phyloP scores from a whole-genome alignment of 2,329 filamentous ascomycete genomes.

The Fonsecaea monophora region DNA sequence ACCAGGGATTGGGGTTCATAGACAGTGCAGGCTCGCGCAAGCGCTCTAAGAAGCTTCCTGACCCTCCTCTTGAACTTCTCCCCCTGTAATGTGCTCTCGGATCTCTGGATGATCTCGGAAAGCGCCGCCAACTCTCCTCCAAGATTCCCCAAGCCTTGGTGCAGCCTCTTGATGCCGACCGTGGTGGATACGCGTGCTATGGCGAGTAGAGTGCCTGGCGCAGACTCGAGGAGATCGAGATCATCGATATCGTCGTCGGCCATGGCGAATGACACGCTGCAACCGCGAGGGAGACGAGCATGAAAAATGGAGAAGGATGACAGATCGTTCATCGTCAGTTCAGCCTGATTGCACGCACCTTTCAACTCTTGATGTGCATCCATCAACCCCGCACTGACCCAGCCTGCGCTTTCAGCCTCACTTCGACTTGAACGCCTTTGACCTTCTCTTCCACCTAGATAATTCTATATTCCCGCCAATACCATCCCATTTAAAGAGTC shows the following conservation, averaged over 20 bases:
- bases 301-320: too few relatives aligned
- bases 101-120: not conserved
- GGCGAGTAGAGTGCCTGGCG: not conserved
- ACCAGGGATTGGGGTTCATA: not conserved
- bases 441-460: too few relatives aligned
- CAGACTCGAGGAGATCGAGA: not conserved
- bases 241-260: not conserved
- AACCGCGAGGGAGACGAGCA: too few relatives aligned
- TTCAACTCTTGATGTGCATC: too few relatives aligned
- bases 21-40: conserved; percentile 13
- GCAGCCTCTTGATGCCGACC: not conserved
- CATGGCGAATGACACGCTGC: not conserved
- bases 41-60: conserved; percentile 10
- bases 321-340: too few relatives aligned
- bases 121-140: conserved; percentile 5
- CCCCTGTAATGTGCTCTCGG: not conserved
- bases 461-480: too few relatives aligned
- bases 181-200: not conserved
- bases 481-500: too few relatives aligned
- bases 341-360: too few relatives aligned
- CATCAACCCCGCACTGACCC: too few relatives aligned
- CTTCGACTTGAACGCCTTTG: too few relatives aligned
- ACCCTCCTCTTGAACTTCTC: conserved; percentile 1
- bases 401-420: too few relatives aligned
- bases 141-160: not conserved